Evolutionary conservation across 1,284 basidiomycete species (phyloP).

Genomic region (Cryptococcus sp.): DNA sequence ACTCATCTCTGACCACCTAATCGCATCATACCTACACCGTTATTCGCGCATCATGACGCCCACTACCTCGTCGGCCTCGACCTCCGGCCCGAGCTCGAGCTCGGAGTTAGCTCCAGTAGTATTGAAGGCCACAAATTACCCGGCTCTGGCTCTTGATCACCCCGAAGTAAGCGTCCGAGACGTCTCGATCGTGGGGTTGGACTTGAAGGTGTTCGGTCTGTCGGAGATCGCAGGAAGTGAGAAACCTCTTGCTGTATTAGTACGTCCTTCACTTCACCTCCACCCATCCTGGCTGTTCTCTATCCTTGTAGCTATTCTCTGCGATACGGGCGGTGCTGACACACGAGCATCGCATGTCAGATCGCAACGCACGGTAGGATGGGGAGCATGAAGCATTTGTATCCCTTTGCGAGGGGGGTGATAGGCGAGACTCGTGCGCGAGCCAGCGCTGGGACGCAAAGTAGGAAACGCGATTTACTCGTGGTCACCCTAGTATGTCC

Average conservation of each 20-base stretch:
- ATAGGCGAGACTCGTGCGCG: constrained; percentile 28
- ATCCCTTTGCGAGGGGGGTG: constrained; percentile 41
- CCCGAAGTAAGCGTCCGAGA: constrained; percentile 14
- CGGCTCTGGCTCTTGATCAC: constrained; percentile 33
- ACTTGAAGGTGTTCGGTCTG: constrained; percentile 45
- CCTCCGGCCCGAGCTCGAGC: too few relatives aligned
- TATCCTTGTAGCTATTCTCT: not conserved
- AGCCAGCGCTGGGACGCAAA: constrained; percentile 11
- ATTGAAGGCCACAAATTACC: constrained; percentile 34
- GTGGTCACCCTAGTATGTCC: constrained; percentile 48
- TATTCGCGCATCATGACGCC: too few relatives aligned
- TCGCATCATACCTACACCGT: too few relatives aligned
- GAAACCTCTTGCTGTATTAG: constrained; percentile 38
- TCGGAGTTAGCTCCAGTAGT: not conserved
- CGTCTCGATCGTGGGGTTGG: constrained; percentile 38
- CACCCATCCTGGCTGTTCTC: not conserved
- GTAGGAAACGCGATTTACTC: constrained; percentile 40
- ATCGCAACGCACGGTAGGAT: constrained; percentile 47
- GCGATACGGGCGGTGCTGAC: not conserved
- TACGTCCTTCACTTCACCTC: constrained; percentile 22
- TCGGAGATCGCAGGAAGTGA: constrained; percentile 38
- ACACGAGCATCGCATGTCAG: constrained; percentile 17
- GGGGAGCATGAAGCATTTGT: constrained; percentile 43
- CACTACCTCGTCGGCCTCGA: too few relatives aligned
- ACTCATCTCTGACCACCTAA: too few relatives aligned